These are phyloP conservation scores for Ceratopteris richardii DNA, from an alignment of 75 land plant species.

Conservation along the genomic window DNA sequence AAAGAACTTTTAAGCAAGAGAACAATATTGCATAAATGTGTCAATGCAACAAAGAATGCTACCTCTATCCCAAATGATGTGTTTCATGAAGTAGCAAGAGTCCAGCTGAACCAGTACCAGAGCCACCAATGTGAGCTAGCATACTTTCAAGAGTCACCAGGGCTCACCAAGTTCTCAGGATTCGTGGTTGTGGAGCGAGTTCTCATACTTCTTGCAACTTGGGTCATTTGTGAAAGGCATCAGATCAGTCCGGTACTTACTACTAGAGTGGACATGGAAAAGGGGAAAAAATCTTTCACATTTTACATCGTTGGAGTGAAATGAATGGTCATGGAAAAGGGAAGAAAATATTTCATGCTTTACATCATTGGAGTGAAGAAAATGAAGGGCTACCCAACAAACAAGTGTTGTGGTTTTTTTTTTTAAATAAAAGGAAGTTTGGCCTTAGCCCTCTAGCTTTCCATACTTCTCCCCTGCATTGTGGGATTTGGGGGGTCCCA, in stretches of 20 bases:
- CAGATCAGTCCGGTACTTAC: slow-evolving; percentile 78
- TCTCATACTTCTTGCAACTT: slow-evolving; percentile 66
- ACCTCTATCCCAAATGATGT: slow-evolving; percentile 91
- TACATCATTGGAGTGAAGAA: slow-evolving; percentile 68
- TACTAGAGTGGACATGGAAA: slow-evolving; percentile 74
- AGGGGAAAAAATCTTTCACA: slow-evolving; percentile 53
- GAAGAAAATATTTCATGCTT: too few relatives aligned
- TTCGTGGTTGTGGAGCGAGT: slow-evolving; percentile 63
- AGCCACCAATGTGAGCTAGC: slow-evolving; percentile 91
- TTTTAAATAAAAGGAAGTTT: too few relatives aligned
- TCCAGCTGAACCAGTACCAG: slow-evolving; percentile 70
- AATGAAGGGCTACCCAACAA: slow-evolving; percentile 64
- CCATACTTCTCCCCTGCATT: too few relatives aligned
- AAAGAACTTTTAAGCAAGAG: slow-evolving; percentile 50
- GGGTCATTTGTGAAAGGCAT: slow-evolving; percentile 86
- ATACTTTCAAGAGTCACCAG: slow-evolving; percentile 65
- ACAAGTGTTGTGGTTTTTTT: slow-evolving; percentile 23
- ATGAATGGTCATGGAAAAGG: too few relatives aligned
- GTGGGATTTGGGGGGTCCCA: too few relatives aligned
- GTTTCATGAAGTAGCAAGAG: slow-evolving; percentile 85
- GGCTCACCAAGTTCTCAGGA: slow-evolving; percentile 77
- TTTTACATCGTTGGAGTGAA: slow-evolving; percentile 79
- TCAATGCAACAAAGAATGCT: slow-evolving; percentile 74
- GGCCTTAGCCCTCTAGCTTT: too few relatives aligned
- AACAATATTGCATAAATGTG: slow-evolving; percentile 60